These are phyloP conservation scores for Amanita thiersii DNA, from an alignment of 768 basidiomycete species.

Conservation along the genomic window DNA sequence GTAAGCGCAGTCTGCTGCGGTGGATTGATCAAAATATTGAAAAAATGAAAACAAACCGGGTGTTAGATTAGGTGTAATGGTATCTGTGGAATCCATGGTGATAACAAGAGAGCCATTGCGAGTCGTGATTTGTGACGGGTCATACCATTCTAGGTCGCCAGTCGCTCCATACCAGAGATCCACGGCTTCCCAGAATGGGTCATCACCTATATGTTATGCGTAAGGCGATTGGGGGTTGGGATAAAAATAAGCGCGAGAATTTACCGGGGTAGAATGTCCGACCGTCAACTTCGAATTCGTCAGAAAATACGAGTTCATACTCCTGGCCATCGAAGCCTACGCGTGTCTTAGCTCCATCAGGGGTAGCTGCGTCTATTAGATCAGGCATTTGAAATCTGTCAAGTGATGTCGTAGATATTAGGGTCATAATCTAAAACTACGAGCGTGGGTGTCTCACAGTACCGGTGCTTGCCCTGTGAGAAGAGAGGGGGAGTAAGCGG, in stretches of 20 bases:
- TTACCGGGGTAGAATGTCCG: slow-evolving; percentile 49
- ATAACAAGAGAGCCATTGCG: slow-evolving; percentile 59
- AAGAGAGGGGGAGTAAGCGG: not conserved
- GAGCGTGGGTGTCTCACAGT: slow-evolving; percentile 22
- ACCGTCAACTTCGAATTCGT: slow-evolving; percentile 67
- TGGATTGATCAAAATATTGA: not conserved
- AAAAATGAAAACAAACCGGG: slow-evolving; percentile 18
- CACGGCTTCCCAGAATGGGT: slow-evolving; percentile 65
- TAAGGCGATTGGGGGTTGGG: not conserved
- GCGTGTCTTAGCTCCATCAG: slow-evolving; percentile 43
- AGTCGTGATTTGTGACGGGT: slow-evolving; percentile 60
- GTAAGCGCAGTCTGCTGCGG: not conserved
- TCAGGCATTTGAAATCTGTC: slow-evolving; percentile 39
- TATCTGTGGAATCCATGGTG: slow-evolving; percentile 45
- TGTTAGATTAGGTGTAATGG: slow-evolving; percentile 22
- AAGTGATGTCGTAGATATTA: slow-evolving; percentile 1
- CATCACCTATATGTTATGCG: slow-evolving; percentile 35
- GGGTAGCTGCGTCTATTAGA: slow-evolving; percentile 69
- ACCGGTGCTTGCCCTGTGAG: slow-evolving; percentile 52
- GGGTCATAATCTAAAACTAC: not conserved
- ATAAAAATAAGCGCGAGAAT: slow-evolving; percentile 8
- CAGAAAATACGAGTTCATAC: slow-evolving; percentile 68
- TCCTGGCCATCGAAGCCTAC: slow-evolving; percentile 65
- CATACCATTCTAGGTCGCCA: slow-evolving; percentile 70
- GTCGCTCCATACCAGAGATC: slow-evolving; percentile 71